Evolutionary conservation across 2,329 filamentous ascomycete species (phyloP).

Genomic region (Penicillium capsulatum): DNA sequence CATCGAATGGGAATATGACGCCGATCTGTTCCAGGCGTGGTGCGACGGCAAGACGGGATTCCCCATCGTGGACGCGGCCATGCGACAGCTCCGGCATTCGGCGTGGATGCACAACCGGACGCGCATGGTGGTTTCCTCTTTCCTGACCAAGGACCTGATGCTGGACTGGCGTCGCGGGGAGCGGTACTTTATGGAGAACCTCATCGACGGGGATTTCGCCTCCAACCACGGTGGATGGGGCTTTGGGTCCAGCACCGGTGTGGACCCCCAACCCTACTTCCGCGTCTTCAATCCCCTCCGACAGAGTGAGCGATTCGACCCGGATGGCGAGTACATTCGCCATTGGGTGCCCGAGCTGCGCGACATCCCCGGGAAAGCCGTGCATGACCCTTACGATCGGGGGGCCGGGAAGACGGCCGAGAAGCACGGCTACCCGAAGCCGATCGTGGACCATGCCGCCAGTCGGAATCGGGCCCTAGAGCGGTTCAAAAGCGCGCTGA

Average conservation of each 20-base stretch:
- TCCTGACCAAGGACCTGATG: conserved; percentile 73
- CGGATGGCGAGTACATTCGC: conserved; percentile 72
- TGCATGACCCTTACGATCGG: conserved; percentile 75
- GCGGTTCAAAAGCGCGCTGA: conserved; percentile 62
- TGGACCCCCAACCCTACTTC: conserved; percentile 87
- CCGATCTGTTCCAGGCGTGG: conserved; percentile 68
- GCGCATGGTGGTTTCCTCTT: conserved; percentile 79
- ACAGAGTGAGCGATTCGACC: conserved; percentile 83
- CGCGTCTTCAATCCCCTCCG: conserved; percentile 81
- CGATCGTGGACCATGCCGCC: conserved; percentile 69
- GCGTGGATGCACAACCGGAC: conserved; percentile 83
- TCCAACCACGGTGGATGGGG: conserved; percentile 72
- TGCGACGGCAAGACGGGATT: conserved; percentile 69
- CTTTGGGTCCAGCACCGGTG: conserved; percentile 63
- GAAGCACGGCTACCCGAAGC: conserved; percentile 67
- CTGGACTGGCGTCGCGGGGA: conserved; percentile 83
- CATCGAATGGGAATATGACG: conserved; percentile 75
- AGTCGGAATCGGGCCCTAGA: conserved; percentile 63
- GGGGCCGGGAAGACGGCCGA: conserved; percentile 57
- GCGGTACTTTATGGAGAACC: conserved; percentile 73
- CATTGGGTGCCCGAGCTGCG: conserved; percentile 75
- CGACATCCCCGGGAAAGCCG: conserved; percentile 59
- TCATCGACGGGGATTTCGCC: conserved; percentile 76
- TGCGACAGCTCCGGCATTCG: conserved; percentile 66
- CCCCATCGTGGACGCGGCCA: conserved; percentile 80